These are phyloP conservation scores for Ciborinia camelliae DNA, from an alignment of 2,329 filamentous ascomycete genomes.

Conservation along the genomic window DNA sequence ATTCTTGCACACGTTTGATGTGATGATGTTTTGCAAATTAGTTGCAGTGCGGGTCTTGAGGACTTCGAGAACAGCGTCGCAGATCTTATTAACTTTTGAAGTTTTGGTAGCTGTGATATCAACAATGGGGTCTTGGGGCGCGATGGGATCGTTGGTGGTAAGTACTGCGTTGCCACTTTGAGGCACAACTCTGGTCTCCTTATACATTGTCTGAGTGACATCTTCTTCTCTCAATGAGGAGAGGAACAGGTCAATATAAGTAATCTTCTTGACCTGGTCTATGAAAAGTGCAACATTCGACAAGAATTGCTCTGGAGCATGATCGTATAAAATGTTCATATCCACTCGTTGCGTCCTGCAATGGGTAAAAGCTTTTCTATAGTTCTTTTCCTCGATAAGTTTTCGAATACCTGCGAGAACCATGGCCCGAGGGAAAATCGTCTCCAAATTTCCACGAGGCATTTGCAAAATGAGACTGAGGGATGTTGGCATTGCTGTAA, in stretches of 20 bases:
- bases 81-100: conserved; percentile 81
- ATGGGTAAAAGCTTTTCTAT: conserved; percentile 77
- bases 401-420: conserved; percentile 85
- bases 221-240: conserved; percentile 87
- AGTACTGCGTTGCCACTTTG: conserved; percentile 35
- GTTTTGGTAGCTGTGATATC: conserved; percentile 26
- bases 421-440: conserved; percentile 87
- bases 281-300: conserved; percentile 72
- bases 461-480: conserved; percentile 89
- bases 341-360: conserved; percentile 93
- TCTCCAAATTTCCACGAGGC: conserved; percentile 93
- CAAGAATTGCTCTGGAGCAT: conserved; percentile 84
- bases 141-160: conserved; percentile 24
- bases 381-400: conserved; percentile 76
- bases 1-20: conserved; percentile 87
- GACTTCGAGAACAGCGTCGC: conserved; percentile 73
- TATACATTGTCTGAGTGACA: conserved; percentile 90
- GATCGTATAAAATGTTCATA: conserved; percentile 95
- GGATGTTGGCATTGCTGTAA: conserved; percentile 84
- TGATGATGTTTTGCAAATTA: conserved; percentile 87
- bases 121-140: conserved; percentile 15
- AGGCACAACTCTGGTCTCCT: conserved; percentile 64
- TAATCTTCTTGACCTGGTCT: conserved; percentile 75
- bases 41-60: conserved; percentile 59
- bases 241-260: conserved; percentile 86